These are phyloP conservation scores for Stromatinia cepivora DNA, from an alignment of 2,329 filamentous ascomycete species.

Conservation along the genomic window DNA sequence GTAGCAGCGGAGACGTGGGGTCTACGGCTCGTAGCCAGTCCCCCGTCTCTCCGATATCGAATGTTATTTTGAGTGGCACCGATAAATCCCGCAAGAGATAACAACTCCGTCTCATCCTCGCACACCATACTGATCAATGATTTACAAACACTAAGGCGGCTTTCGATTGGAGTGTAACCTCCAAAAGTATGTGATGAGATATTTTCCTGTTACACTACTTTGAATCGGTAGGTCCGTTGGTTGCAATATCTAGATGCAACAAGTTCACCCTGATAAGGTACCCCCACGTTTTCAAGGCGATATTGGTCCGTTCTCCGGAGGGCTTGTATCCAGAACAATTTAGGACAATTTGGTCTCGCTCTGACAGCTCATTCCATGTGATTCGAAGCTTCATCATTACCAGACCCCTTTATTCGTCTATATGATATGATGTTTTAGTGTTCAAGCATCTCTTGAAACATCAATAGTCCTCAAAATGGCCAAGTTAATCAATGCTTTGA, in stretches of 20 bases:
- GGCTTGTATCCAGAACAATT: background rate
- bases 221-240: background rate
- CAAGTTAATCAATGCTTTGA: background rate
- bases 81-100: slow-evolving; percentile 16
- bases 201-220: slow-evolving; percentile 16
- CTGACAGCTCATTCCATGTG: background rate
- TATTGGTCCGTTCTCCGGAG: background rate
- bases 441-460: background rate
- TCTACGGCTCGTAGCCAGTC: slow-evolving; percentile 14
- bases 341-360: background rate
- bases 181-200: background rate
- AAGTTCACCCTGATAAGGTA: background rate
- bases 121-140: background rate
- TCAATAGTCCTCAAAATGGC: background rate
- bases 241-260: slow-evolving; percentile 6
- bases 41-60: slow-evolving; percentile 20
- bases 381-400: background rate
- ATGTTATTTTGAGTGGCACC: background rate
- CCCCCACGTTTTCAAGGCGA: slow-evolving; percentile 4
- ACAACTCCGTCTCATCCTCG: background rate
- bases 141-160: background rate
- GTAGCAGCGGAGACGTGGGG: slow-evolving; percentile 17
- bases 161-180: slow-evolving; percentile 7
- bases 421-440: background rate
- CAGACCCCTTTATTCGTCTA: background rate